Evolutionary conservation across 306 rosid genomes (phyloP).

Genomic region (Acacia melanoxylon): DNA sequence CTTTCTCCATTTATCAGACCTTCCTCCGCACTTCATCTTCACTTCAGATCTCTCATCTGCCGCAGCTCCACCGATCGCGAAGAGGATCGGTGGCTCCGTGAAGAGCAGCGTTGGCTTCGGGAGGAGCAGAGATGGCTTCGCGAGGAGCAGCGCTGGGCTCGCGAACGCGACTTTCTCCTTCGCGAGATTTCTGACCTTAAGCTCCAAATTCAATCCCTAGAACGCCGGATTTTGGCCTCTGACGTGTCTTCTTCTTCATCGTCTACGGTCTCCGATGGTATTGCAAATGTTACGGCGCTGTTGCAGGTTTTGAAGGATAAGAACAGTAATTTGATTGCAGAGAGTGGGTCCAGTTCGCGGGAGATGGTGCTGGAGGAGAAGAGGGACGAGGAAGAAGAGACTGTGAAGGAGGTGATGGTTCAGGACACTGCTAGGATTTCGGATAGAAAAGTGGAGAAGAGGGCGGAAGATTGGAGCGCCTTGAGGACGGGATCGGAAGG

Average conservation of each 20-base stretch:
- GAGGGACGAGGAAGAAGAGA: constrained; percentile 27
- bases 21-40: constrained; percentile 33
- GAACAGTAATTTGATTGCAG: constrained; percentile 45
- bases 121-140: constrained; percentile 88
- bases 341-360: constrained; percentile 47
- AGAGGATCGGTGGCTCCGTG: constrained; percentile 77
- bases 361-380: constrained; percentile 48
- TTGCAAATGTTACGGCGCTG: constrained; percentile 46
- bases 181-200: constrained; percentile 63
- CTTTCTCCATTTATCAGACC: constrained; percentile 13
- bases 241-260: constrained; percentile 35
- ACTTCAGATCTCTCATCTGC: constrained; percentile 37
- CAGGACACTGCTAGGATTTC: constrained; percentile 40
- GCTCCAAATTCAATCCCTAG: constrained; percentile 56
- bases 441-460: constrained; percentile 2
- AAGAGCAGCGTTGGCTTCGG: constrained; percentile 88
- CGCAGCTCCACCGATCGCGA: constrained; percentile 48
- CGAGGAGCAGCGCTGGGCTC: constrained; percentile 73
- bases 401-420: constrained; percentile 45
- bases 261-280: constrained; percentile 47
- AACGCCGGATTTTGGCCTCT: constrained; percentile 39
- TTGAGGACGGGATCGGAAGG: constrained; percentile 83
- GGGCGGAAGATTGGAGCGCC: constrained; percentile 25
- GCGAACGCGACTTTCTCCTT: constrained; percentile 75
- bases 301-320: constrained; percentile 71